Percentiles rank a stretch among this genome's conserved stretches.
Evolutionary conservation across 805 yeast genomes (phyloP).

Genomic region (Pichia scutulata): DNA sequence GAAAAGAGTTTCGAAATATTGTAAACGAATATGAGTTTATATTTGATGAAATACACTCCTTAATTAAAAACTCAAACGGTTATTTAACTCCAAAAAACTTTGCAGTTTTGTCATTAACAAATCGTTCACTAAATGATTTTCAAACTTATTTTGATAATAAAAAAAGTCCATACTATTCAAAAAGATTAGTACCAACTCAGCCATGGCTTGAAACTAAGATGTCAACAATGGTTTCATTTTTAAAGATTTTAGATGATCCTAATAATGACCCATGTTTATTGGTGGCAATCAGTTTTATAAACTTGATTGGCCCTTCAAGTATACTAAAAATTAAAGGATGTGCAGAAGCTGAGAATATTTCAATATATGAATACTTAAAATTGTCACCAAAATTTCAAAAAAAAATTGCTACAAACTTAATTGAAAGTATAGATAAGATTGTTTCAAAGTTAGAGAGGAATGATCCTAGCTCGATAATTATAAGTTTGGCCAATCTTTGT

Average conservation of each 20-base stretch:
- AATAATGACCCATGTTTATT: slow-evolving; percentile 22
- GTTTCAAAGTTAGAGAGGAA: slow-evolving; percentile 16
- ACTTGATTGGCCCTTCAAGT: slow-evolving; percentile 17
- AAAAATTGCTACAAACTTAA: background rate
- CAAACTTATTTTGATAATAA: slow-evolving; percentile 29
- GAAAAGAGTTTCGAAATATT: slow-evolving; percentile 22
- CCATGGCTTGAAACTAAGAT: slow-evolving; percentile 44
- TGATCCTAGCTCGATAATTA: slow-evolving; percentile 32
- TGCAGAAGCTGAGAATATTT: slow-evolving; percentile 16
- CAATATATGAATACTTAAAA: slow-evolving; percentile 18
- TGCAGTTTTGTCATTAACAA: slow-evolving; percentile 45
- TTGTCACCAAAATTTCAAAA: slow-evolving; percentile 7
- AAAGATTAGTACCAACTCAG: slow-evolving; percentile 36
- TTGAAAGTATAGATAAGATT: slow-evolving; percentile 1
- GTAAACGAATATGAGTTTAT: slow-evolving; percentile 38
- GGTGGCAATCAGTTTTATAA: slow-evolving; percentile 19
- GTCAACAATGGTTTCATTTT: slow-evolving; percentile 40
- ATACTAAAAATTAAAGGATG: slow-evolving; percentile 14
- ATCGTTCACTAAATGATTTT: slow-evolving; percentile 38
- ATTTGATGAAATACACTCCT: slow-evolving; percentile 35
- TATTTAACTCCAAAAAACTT: slow-evolving; percentile 39
- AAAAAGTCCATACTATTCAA: slow-evolving; percentile 24
- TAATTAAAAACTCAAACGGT: slow-evolving; percentile 36
- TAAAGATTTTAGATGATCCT: slow-evolving; percentile 34
- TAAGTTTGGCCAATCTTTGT: slow-evolving; percentile 28